Percentiles rank a stretch among this genome's conserved stretches.
These are phyloP conservation scores for Phytophthora brassicae DNA, from an alignment of 352 stramenopile species.

Conservation along the genomic window DNA sequence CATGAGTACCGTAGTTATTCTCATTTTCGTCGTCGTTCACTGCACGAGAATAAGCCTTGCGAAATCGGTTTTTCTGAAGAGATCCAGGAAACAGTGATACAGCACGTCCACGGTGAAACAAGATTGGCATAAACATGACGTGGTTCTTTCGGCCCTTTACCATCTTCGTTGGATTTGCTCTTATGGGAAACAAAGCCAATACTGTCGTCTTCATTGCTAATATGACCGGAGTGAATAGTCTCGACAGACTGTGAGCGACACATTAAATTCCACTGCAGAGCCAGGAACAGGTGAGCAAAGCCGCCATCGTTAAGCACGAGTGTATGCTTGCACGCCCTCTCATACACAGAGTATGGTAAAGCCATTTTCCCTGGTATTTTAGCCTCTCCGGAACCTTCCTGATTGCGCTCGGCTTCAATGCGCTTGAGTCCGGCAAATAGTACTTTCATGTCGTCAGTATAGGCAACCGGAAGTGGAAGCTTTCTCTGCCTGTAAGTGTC, in stretches of 20 bases:
- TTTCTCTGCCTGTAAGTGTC: too few relatives aligned
- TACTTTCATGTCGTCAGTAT: too few relatives aligned
- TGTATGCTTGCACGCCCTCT: neutral
- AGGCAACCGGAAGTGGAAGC: too few relatives aligned
- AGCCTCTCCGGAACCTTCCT: neutral
- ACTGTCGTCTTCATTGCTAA: slow-evolving; percentile 10
- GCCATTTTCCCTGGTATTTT: too few relatives aligned
- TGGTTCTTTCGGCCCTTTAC: neutral
- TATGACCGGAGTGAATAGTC: slow-evolving; percentile 18
- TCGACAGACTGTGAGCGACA: slow-evolving; percentile 23
- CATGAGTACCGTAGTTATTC: slow-evolving; percentile 7
- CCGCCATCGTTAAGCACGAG: slow-evolving; percentile 1
- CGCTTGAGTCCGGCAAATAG: too few relatives aligned
- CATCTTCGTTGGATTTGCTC: slow-evolving; percentile 30
- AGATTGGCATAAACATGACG: slow-evolving; percentile 22
- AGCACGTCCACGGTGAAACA: slow-evolving; percentile 4
- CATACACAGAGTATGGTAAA: neutral
- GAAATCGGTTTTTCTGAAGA: slow-evolving; percentile 7
- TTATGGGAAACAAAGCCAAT: slow-evolving; percentile 24
- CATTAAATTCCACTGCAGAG: slow-evolving; percentile 32
- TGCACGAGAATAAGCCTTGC: neutral
- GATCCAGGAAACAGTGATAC: slow-evolving; percentile 7
- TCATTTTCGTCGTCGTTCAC: neutral
- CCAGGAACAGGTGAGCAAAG: slow-evolving; percentile 27
- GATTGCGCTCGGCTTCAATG: neutral